Base-by-base conservation (phyloP, 208 protist genomes). In the Phytomonas francai region DNA sequence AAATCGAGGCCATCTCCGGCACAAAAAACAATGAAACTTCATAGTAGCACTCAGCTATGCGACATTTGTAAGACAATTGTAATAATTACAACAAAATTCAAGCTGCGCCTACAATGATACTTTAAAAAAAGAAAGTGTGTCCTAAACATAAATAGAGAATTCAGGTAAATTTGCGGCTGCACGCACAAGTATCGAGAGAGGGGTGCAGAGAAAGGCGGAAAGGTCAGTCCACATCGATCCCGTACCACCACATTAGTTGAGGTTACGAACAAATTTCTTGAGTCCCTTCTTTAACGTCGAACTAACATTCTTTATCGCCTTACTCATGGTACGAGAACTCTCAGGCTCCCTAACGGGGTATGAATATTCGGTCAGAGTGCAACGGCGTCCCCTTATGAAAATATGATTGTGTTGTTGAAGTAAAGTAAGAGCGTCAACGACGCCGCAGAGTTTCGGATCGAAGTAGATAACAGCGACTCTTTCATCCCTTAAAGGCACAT, bases 381-480 rank as follows among this genome's bases (percentile, higher is more conserved):
- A 80, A 56, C 71, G 79, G 25, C 28, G 79, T 11, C 72, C 76
- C 32, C 72, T 70, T 6, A 90, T 39, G 0, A 59, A 56, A n/a
- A 90, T 69, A 62, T 68, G 66, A 2, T 73, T 72, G 28, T 72
- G 61, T 54, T 80, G 77, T 4, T 72, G 79, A 7, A 92, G 65
- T 34, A 92, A 66, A 0, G 65, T 49, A 12, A 78, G 74, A 3
- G 76, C 84, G 66, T 88, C 66, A 1, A 88, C 65, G 5, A 68
- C 73, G 16, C 31, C 42, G 67, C 83, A 93, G 0, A 88, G 68
- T 25, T 70, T 71, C 12, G 68, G 70, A 51, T 93, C 84, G 59
- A 93, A 88, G 59, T 90, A 78, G 57, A 93, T 80, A 36, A 93
- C 79, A 16, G 76, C 76, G 19, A 90, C 59, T 14, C 79, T 65